These are phyloP conservation scores for Fonsecaea erecta DNA, from an alignment of 2,329 filamentous ascomycete species.

Conservation along the genomic window DNA sequence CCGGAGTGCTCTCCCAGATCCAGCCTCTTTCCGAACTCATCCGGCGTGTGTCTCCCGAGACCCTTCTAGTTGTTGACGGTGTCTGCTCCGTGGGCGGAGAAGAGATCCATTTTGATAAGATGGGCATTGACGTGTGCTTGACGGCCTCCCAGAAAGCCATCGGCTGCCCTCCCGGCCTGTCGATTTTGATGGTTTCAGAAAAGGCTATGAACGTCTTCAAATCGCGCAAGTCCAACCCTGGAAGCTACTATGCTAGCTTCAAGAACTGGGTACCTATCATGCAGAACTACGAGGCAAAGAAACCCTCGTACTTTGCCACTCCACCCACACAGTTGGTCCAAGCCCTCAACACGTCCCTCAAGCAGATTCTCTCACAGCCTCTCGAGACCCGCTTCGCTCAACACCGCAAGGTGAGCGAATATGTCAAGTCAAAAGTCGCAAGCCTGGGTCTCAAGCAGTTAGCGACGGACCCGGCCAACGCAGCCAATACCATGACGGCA, in stretches of 20 bases:
- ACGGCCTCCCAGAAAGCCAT: conserved; percentile 98
- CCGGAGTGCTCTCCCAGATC: conserved; percentile 90
- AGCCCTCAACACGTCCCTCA: conserved; percentile 86
- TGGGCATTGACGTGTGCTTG: conserved; percentile 88
- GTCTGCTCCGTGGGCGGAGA: conserved; percentile 97
- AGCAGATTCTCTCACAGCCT: conserved; percentile 80
- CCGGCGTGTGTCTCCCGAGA: conserved; percentile 84
- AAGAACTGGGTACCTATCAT: conserved; percentile 99
- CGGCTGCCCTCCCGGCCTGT: conserved; percentile 89
- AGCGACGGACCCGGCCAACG: conserved; percentile 81
- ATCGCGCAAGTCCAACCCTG: conserved; percentile 77
- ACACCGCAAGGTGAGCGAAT: conserved; percentile 79
- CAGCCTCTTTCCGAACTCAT: conserved; percentile 82
- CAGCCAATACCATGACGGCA: conserved; percentile 97
- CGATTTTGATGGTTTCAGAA: conserved; percentile 91
- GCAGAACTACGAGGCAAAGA: conserved; percentile 98
- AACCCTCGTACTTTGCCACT: conserved; percentile 96
- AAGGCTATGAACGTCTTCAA: conserved; percentile 82
- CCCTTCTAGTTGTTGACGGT: conserved; percentile 88
- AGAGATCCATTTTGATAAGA: conserved; percentile 94
- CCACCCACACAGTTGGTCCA: conserved; percentile 92
- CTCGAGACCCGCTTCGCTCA: conserved; percentile 80
- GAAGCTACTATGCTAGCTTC: conserved; percentile 93
- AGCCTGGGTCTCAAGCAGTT: conserved; percentile 87
- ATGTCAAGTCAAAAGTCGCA: conserved; percentile 80